These are phyloP conservation scores for Cladophialophora carrionii DNA, from an alignment of 2,329 filamentous ascomycete species.

Conservation along the genomic window DNA sequence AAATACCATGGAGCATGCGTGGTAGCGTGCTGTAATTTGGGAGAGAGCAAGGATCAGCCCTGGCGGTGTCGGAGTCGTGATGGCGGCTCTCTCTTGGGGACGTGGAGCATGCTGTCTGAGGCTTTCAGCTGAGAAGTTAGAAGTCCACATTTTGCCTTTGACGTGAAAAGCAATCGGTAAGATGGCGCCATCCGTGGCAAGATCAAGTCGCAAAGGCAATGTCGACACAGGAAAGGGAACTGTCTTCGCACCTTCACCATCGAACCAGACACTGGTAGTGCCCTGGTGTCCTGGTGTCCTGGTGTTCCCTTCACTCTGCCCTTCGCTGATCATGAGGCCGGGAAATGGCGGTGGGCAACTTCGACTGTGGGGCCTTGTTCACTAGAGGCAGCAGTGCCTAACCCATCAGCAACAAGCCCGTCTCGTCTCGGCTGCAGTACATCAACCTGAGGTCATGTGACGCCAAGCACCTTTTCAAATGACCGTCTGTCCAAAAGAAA, in stretches of 20 bases:
- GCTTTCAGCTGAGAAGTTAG: not conserved
- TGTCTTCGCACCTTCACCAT: not conserved
- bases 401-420: not conserved
- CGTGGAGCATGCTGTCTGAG: not conserved
- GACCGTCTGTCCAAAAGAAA: not conserved
- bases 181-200: not conserved
- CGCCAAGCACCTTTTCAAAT: not conserved
- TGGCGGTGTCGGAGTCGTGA: not conserved
- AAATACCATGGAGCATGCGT: not conserved
- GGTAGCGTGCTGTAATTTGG: not conserved
- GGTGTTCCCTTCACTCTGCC: not conserved
- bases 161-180: not conserved
- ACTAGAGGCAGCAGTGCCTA: not conserved
- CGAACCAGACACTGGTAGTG: not conserved
- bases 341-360: constrained; percentile 1
- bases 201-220: not conserved
- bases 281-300: not conserved
- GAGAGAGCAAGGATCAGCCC: not conserved
- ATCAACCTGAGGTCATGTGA: not conserved
- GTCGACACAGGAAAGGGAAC: not conserved
- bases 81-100: not conserved
- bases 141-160: not conserved
- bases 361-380: not conserved
- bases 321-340: not conserved
- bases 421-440: not conserved